Evolutionary conservation across 768 basidiomycete genomes (phyloP), one percentile per base, ranked within the genome.

Genomic region (Pseudohyphozyma bogoriensis): DNA sequence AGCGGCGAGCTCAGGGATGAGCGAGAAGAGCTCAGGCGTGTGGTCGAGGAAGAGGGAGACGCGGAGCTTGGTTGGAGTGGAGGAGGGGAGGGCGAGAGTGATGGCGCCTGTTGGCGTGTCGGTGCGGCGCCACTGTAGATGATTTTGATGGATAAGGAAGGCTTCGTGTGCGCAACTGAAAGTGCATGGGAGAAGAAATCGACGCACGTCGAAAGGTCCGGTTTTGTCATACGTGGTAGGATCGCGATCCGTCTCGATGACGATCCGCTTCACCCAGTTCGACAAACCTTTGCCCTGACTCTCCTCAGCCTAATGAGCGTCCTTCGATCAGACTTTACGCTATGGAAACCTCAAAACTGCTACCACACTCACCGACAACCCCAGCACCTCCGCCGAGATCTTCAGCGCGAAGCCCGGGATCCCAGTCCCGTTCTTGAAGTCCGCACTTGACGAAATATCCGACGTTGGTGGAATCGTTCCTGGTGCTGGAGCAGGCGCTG

Each of bases 41-140:
- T 95, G 89, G 47, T 87, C 86, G 26, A 92, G 75, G 70, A 91
- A 83, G 59, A 95, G 77, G n/a, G 90, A 72, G n/a, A 97, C 77
- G 50, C 92, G 82, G 40, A 86, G 79, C 65, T 85, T 83, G 18
- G 82, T 80, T 39, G 78, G 75, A 26, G 58, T 18, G 36, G 56
- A 37, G 40, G 59, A 24, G 55, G 54, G 47, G 35, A 40, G 26
- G 44, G 59, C 10, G 55, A 31, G 46, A 28, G 33, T 24, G 54
- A 51, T 33, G 37, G 42, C 39, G 32, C 42, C 50, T 18, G 54
- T 40, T 31, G 24, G 4, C 2, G 31, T 28, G 4, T 22, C 15
- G 18, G 29, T 20, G 2, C 28, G 29, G 53, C 31, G 49, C 15
- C 32, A 40, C 31, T 26, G 49, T 26, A 22, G 39, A 37, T 39